Percentiles rank a stretch among this genome's conserved stretches.
These are phyloP conservation scores for Aspergillus clavatus DNA, from an alignment of 2,329 filamentous ascomycete genomes.

Conservation along the genomic window DNA sequence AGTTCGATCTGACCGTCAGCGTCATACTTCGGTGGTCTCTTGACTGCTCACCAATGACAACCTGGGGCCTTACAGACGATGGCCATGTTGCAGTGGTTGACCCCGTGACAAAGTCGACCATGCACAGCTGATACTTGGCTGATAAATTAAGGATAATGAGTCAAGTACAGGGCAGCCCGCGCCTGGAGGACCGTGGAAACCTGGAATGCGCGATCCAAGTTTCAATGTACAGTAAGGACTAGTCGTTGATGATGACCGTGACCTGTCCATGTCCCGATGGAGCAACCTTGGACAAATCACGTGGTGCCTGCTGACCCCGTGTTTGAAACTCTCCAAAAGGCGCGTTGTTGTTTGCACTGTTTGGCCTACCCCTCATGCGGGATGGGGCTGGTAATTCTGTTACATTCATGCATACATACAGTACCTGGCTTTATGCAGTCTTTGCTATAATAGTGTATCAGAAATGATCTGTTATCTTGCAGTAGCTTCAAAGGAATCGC, in stretches of 20 bases:
- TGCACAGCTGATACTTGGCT: slow-evolving; percentile 5
- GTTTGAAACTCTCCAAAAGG: no score
- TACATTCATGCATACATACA: not conserved
- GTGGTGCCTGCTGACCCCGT: slow-evolving; percentile 7
- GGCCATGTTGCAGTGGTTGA: slow-evolving; percentile 5
- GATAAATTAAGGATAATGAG: not conserved
- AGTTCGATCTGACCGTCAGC: not conserved
- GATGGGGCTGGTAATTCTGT: not conserved
- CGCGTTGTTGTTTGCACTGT: slow-evolving; percentile 8
- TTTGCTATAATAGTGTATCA: no score
- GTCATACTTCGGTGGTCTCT: slow-evolving; percentile 12
- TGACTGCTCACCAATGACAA: slow-evolving; percentile 8
- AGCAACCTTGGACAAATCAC: slow-evolving; percentile 6
- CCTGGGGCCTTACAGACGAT: slow-evolving; percentile 16
- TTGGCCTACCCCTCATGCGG: slow-evolving; percentile 17
- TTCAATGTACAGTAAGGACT: no score
- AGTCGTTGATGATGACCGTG: not conserved
- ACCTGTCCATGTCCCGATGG: not conserved
- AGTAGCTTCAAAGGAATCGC: no score
- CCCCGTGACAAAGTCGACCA: slow-evolving; percentile 4
- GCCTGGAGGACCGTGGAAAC: slow-evolving; percentile 1
- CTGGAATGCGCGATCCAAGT: not conserved
- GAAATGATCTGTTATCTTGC: no score
- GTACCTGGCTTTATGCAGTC: no score
- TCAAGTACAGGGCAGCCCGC: slow-evolving; percentile 2